Evolutionary conservation across 495 filamentous ascomycete genomes (phyloP).

Genomic region (Penicillium goetzii): DNA sequence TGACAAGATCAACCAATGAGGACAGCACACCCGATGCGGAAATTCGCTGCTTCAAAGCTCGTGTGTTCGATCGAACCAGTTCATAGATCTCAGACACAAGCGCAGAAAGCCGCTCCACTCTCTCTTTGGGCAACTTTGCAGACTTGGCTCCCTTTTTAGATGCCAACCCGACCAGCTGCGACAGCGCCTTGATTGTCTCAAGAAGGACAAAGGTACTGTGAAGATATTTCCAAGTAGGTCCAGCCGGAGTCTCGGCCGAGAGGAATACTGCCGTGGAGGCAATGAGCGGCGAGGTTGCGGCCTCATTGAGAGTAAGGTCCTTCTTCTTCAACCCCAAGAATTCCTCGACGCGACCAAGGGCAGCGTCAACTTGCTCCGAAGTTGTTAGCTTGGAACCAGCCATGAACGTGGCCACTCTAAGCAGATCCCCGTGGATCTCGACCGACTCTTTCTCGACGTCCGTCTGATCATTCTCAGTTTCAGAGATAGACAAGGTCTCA

Average conservation of each 20-base stretch:
- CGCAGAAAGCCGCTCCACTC: constrained; percentile 32
- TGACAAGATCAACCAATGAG: constrained; percentile 41
- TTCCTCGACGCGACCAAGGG: constrained; percentile 39
- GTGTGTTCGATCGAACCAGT: constrained; percentile 37
- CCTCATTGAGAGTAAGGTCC: constrained; percentile 28
- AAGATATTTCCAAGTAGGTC: constrained; percentile 48
- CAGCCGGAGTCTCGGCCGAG: constrained; percentile 29
- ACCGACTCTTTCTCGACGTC: constrained; percentile 36
- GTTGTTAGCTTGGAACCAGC: constrained; percentile 42
- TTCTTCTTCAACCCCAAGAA: constrained; percentile 39
- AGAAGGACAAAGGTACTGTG: constrained; percentile 42
- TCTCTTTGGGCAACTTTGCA: constrained; percentile 41
- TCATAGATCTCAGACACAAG: constrained; percentile 40
- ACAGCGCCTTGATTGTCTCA: constrained; percentile 47
- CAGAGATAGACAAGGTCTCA: constrained; percentile 29
- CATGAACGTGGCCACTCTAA: constrained; percentile 41
- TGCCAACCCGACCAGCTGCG: constrained; percentile 34
- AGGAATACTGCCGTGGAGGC: constrained; percentile 34
- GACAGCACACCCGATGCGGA: constrained; percentile 44
- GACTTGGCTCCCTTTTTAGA: constrained; percentile 40
- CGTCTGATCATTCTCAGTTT: constrained; percentile 40
- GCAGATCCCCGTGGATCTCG: constrained; percentile 37
- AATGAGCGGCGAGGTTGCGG: constrained; percentile 29
- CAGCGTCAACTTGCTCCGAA: constrained; percentile 36
- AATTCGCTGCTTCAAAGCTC: constrained; percentile 41